Evolutionary conservation across 441 rosid species (phyloP).

Genomic region (Pelargonium australe): DNA sequence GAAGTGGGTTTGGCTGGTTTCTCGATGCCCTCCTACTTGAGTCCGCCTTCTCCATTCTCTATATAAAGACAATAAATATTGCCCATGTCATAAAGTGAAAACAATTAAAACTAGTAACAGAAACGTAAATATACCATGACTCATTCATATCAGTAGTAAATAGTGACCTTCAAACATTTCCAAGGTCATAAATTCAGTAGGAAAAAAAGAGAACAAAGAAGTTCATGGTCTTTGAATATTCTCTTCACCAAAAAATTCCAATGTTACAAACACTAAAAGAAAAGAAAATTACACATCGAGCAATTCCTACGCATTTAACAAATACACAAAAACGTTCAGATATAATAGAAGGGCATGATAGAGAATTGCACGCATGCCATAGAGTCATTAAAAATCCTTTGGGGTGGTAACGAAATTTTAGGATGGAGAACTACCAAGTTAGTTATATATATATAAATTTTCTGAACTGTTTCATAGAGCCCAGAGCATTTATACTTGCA

Average conservation of each 20-base stretch:
- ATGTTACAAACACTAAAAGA: background rate
- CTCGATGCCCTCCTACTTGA: slow-evolving; percentile 88
- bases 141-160: background rate
- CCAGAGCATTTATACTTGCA: too few species aligned
- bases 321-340: too few species aligned
- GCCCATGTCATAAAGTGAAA: background rate
- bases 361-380: too few species aligned
- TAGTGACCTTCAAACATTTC: slow-evolving; percentile 12
- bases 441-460: too few species aligned
- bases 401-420: too few species aligned
- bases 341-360: too few species aligned
- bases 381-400: too few species aligned
- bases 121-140: background rate
- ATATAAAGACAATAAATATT: slow-evolving; percentile 15
- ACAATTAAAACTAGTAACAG: background rate
- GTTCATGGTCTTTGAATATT: background rate
- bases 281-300: too few species aligned
- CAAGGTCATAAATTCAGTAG: slow-evolving; percentile 9
- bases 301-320: too few species aligned
- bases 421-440: too few species aligned
- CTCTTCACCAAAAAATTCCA: background rate
- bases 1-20: slow-evolving; percentile 75
- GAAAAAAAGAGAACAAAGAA: background rate
- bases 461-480: too few species aligned
- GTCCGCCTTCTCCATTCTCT: slow-evolving; percentile 99